phyloP scores from a whole-genome alignment of 352 stramenopile species.

The Halophytophthora polymorphica region DNA sequence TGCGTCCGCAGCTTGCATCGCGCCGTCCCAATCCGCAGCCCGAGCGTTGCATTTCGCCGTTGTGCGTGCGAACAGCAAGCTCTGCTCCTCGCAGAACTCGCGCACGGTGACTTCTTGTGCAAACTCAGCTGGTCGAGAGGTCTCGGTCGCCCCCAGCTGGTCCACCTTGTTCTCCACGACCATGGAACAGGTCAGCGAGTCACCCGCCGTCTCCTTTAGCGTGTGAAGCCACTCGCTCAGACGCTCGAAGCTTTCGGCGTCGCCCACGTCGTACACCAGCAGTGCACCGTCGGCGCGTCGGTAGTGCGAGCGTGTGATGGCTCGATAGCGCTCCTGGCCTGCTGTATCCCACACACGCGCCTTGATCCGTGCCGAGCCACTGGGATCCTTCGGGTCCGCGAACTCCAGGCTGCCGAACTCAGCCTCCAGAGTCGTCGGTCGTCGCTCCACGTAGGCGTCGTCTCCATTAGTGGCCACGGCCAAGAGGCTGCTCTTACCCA shows the following conservation, averaged over 20 bases:
- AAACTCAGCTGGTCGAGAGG: slow-evolving; percentile 21
- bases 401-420: slow-evolving; percentile 77
- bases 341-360: slow-evolving; percentile 90
- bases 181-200: slow-evolving; percentile 82
- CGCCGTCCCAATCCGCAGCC: slow-evolving; percentile 56
- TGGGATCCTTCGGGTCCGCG: slow-evolving; percentile 44
- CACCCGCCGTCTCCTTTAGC: slow-evolving; percentile 76
- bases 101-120: slow-evolving; percentile 44
- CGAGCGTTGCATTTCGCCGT: slow-evolving; percentile 58
- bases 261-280: slow-evolving; percentile 91
- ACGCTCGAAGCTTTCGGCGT: slow-evolving; percentile 81
- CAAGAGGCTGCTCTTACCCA: slow-evolving; percentile 78
- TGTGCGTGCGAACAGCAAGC: slow-evolving; percentile 61
- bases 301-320: slow-evolving; percentile 85
- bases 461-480: slow-evolving; percentile 62
- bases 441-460: slow-evolving; percentile 50
- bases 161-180: slow-evolving; percentile 93
- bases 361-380: slow-evolving; percentile 46
- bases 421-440: slow-evolving; percentile 60
- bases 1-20: slow-evolving; percentile 41
- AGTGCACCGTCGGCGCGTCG: slow-evolving; percentile 84
- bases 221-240: slow-evolving; percentile 89
- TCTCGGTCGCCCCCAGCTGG: slow-evolving; percentile 25
- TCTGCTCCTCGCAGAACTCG: slow-evolving; percentile 53
- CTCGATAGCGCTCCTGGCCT: slow-evolving; percentile 87